These are phyloP conservation scores for Gracilariopsis chorda DNA, from an alignment of 23 red algal species.

Conservation along the genomic window DNA sequence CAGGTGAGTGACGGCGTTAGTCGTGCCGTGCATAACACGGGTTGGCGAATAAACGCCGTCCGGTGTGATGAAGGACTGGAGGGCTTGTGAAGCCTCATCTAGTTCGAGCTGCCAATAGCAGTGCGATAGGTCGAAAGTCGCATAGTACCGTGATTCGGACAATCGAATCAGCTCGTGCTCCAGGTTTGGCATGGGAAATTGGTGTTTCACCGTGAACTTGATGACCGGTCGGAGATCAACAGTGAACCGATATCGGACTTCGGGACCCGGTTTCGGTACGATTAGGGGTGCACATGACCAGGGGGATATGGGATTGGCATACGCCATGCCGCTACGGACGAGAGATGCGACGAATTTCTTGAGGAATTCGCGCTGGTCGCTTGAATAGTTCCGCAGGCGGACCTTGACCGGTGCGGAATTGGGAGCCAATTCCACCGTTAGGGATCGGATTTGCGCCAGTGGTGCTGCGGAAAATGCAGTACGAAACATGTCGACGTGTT, in stretches of 20 bases:
- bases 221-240: background rate
- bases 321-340: background rate
- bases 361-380: background rate
- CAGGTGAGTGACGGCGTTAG: conserved; percentile 22
- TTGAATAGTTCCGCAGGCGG: background rate
- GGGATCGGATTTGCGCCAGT: background rate
- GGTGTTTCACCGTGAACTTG: background rate
- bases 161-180: background rate
- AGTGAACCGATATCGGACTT: background rate
- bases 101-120: conserved; percentile 13
- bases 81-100: background rate
- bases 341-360: background rate
- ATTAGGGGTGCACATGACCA: background rate
- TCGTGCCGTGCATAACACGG: background rate
- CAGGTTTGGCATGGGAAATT: background rate
- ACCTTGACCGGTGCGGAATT: background rate
- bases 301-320: background rate
- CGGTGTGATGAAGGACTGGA: background rate
- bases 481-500: conserved; percentile 9
- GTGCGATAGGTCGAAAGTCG: background rate
- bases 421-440: background rate
- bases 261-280: background rate
- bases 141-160: background rate
- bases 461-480: background rate
- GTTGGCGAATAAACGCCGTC: background rate